Evolutionary conservation across 2,329 filamentous ascomycete species (phyloP).

Genomic region (Cladophialophora immunda): DNA sequence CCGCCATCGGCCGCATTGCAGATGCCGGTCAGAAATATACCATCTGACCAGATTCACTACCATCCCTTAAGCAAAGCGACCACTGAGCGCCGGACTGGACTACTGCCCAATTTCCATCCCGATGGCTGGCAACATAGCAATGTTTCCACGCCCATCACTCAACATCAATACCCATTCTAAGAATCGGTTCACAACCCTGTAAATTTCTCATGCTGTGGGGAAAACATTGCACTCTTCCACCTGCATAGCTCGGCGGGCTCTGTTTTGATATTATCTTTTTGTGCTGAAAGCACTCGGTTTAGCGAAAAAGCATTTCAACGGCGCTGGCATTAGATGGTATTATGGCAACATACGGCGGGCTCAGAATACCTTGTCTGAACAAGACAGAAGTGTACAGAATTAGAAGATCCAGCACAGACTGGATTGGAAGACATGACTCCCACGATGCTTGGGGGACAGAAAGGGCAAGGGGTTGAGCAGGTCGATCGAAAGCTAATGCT

Average conservation of each 20-base stretch:
- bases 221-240: constrained; percentile 4
- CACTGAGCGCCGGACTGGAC: constrained; percentile 71
- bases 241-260: constrained; percentile 34
- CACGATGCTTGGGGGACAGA: background rate
- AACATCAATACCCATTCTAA: constrained; percentile 37
- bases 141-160: constrained; percentile 36
- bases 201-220: constrained; percentile 4
- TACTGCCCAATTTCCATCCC: constrained; percentile 66
- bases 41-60: constrained; percentile 81
- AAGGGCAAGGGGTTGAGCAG: background rate
- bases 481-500: background rate
- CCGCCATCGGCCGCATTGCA: constrained; percentile 82
- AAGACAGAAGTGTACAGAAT: constrained; percentile 29
- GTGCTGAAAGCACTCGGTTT: constrained; percentile 15
- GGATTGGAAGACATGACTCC: background rate
- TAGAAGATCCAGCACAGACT: constrained; percentile 23
- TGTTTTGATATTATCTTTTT: constrained; percentile 14
- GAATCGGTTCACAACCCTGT: background rate
- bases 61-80: constrained; percentile 76
- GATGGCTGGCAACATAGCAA: constrained; percentile 52
- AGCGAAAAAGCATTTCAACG: constrained; percentile 26
- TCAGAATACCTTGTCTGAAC: constrained; percentile 7
- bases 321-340: constrained; percentile 22
- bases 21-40: constrained; percentile 71
- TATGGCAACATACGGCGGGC: constrained; percentile 16